phyloP scores from a whole-genome alignment of 2,329 filamentous ascomycete species.

The Trichoderma atrobrunneum region DNA sequence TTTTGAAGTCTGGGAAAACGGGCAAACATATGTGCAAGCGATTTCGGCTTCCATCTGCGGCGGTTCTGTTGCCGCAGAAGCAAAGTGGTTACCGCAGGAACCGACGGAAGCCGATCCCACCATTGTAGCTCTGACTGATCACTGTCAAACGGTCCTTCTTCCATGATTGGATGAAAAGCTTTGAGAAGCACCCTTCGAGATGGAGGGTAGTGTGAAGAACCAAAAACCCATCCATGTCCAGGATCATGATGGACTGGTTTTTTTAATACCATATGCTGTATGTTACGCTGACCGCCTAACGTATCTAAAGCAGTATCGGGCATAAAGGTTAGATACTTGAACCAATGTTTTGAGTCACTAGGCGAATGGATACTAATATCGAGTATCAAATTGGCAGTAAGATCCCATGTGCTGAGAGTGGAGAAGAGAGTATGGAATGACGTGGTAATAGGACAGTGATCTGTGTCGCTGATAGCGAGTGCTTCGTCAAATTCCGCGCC shows the following conservation, averaged over 20 bases:
- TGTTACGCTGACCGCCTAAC: neutral
- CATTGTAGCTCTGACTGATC: neutral
- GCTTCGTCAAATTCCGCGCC: neutral
- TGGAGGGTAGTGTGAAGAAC: conserved; percentile 17
- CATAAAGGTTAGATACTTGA: conserved; percentile 27
- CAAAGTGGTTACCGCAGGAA: conserved; percentile 32
- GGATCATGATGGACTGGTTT: conserved; percentile 1
- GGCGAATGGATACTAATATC: conserved; percentile 36
- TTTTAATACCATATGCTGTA: neutral
- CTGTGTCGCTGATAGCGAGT: conserved; percentile 12
- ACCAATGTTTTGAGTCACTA: conserved; percentile 33
- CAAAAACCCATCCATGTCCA: conserved; percentile 10
- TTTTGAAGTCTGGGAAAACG: conserved; percentile 34
- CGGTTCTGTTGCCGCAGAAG: conserved; percentile 36
- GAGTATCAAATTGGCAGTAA: conserved; percentile 28
- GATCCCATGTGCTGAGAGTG: conserved; percentile 31
- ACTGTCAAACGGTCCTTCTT: conserved; percentile 20
- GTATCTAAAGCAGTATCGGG: conserved; percentile 12
- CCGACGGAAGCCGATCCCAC: conserved; percentile 23
- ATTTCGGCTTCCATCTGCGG: conserved; percentile 29
- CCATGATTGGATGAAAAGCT: conserved; percentile 28
- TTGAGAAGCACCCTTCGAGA: neutral
- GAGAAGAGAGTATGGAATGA: conserved; percentile 31
- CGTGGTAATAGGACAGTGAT: conserved; percentile 20
- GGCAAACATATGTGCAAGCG: conserved; percentile 31